Evolutionary conservation across 139 green algal genomes (phyloP), one percentile per base, ranked within the genome.

Genomic region (Chlorella sorokiniana): DNA sequence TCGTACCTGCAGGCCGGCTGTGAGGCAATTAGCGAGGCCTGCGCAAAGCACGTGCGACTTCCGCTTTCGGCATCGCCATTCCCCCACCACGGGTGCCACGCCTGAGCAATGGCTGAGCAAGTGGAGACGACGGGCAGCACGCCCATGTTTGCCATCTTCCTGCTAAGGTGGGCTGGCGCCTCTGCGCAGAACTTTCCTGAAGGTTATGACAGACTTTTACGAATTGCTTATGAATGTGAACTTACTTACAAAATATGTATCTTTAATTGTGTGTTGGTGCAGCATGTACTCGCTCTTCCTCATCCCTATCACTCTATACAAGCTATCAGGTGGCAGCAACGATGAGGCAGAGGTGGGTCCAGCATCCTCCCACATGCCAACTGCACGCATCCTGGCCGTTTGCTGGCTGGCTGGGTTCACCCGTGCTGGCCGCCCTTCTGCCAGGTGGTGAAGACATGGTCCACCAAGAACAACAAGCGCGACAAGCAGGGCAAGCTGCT

Each of bases 81-180:
- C n/a, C n/a, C n/a, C n/a, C n/a, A n/a, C n/a, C n/a, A n/a, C n/a
- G n/a, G n/a, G n/a, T n/a, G n/a, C n/a, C n/a, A n/a, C n/a, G n/a
- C n/a, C n/a, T n/a, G n/a, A 75, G 45, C 76, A 62, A 77, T 81
- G 59, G 59, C 59, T 29, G 59, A 70, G 14, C 59, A 54, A 14
- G 64, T 41, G 3, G 82, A 91, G 16, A 67, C 87, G 38, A 72
- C 62, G 29, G 90, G 86, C 64, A 91, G 78, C 75, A 88, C 90
- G 29, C 85, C 85, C 29, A 84, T 97, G 71, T 97, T 97, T 75
- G 89, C 81, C 7, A 88, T 97, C 31, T 97, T 97, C 48, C 38
- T 92, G 6, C 75, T 97, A 51, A 79, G 73, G 73, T 79, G 71
- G 3, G 48, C 6, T 33, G 45, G 42, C 31, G 16, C 25, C 41